phyloP scores from a whole-genome alignment of 345 rosid genomes.

The Cardamine occulta region DNA sequence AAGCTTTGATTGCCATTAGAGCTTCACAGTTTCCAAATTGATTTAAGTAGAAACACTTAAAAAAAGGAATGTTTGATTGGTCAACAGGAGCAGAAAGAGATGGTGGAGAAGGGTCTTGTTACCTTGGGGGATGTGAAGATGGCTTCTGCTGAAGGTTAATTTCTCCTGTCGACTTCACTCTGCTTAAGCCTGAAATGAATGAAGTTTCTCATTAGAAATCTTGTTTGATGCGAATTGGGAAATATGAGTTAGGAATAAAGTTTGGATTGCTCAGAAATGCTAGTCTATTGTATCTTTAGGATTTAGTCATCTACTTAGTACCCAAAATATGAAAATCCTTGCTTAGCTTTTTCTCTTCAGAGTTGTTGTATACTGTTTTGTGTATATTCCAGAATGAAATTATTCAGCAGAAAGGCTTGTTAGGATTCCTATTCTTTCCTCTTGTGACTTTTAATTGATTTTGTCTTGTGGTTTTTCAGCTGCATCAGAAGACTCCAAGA shows the following conservation, averaged over 20 bases:
- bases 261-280: not conserved
- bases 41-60: not conserved
- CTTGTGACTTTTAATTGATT: not conserved
- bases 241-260: not conserved
- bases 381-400: not conserved
- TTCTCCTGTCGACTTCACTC: not conserved
- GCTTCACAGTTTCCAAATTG: not conserved
- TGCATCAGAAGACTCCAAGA: slow-evolving; percentile 45
- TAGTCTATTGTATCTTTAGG: not conserved
- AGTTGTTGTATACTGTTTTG: not conserved
- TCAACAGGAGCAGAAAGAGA: slow-evolving; percentile 76
- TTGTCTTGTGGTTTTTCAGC: slow-evolving; percentile 10
- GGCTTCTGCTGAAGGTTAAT: slow-evolving; percentile 60
- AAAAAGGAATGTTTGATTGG: not conserved
- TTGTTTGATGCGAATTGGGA: not conserved
- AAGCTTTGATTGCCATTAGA: not conserved
- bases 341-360: not conserved
- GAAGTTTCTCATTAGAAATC: not conserved
- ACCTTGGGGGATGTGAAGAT: slow-evolving; percentile 80
- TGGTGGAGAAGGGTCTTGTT: slow-evolving; percentile 68
- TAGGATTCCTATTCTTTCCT: not conserved
- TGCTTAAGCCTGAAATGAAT: not conserved
- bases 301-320: not conserved
- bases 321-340: not conserved
- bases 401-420: not conserved